Evolutionary conservation across 2,329 filamentous ascomycete genomes (phyloP).

Genomic region (Cladophialophora exuberans): DNA sequence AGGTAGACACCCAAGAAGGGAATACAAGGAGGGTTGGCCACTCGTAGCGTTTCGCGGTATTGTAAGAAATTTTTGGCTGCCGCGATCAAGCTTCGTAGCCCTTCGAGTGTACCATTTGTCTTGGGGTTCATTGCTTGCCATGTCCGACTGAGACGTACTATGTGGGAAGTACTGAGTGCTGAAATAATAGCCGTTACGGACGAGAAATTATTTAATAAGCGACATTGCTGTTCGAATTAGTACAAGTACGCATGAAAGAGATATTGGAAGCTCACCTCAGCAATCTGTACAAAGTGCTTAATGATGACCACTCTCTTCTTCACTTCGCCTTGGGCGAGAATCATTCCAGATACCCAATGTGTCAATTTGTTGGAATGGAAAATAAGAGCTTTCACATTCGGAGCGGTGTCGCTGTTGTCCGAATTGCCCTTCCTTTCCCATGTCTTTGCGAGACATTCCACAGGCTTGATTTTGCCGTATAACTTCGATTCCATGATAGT

Average conservation of each 20-base stretch:
- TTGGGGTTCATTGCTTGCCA: conserved; percentile 92
- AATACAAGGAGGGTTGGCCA: conserved; percentile 93
- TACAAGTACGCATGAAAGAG: conserved; percentile 9
- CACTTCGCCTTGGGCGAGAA: conserved; percentile 88
- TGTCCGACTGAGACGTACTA: conserved; percentile 88
- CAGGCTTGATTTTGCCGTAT: conserved; percentile 94
- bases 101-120: conserved; percentile 78
- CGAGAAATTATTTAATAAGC: conserved; percentile 91
- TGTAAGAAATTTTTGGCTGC: conserved; percentile 98
- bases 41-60: conserved; percentile 90
- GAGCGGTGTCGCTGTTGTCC: conserved; percentile 80
- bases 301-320: conserved; percentile 97
- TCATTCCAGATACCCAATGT: conserved; percentile 99
- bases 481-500: conserved; percentile 95
- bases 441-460: conserved; percentile 96
- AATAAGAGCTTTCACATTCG: conserved; percentile 95
- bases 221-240: conserved; percentile 74
- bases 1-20: conserved; percentile 98
- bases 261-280: conserved; percentile 70
- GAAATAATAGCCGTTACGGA: conserved; percentile 98
- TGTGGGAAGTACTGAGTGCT: conserved; percentile 89
- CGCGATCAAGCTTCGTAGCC: conserved; percentile 92
- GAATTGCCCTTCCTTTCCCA: conserved; percentile 91
- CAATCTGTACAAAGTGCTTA: conserved; percentile 95
- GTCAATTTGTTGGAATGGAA: conserved; percentile 98